A percentile compares a stretch with the other conserved stretches of the same genome.
Conservation (phyloP, 768 basidiomycete genomes). For the Leucocoprinus sp. region DNA sequence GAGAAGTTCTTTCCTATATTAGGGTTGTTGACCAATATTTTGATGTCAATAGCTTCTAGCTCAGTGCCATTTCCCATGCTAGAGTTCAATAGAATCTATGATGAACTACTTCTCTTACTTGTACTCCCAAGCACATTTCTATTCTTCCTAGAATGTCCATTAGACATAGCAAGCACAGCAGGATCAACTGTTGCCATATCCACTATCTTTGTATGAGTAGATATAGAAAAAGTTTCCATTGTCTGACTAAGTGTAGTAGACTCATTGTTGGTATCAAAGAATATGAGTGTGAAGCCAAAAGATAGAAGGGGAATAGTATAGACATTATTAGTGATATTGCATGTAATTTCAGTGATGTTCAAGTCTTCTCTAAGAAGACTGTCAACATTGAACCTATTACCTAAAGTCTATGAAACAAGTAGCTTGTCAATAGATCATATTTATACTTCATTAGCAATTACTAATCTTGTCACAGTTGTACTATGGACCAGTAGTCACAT, state of each 20-base stretch:
- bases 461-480: no score
- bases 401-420: slow-evolving; percentile 40
- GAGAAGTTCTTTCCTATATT: slow-evolving; percentile 17
- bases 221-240: slow-evolving; percentile 46
- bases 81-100: slow-evolving; percentile 17
- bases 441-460: not conserved
- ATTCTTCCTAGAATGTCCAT: slow-evolving; percentile 28
- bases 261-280: slow-evolving; percentile 33
- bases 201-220: slow-evolving; percentile 43
- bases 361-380: slow-evolving; percentile 53
- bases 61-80: slow-evolving; percentile 18
- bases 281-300: slow-evolving; percentile 70
- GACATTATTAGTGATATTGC: slow-evolving; percentile 41
- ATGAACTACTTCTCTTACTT: slow-evolving; percentile 19
- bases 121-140: slow-evolving; percentile 18
- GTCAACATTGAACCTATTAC: slow-evolving; percentile 53
- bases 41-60: slow-evolving; percentile 12
- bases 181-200: slow-evolving; percentile 51
- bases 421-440: not conserved
- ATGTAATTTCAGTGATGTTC: slow-evolving; percentile 49
- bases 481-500: no score
- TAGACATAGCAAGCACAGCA: slow-evolving; percentile 44
- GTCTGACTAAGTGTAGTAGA: slow-evolving; percentile 17
- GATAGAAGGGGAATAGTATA: slow-evolving; percentile 60
- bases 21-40: slow-evolving; percentile 13